Evolutionary conservation across 495 filamentous ascomycete genomes (phyloP), one percentile per base, ranked within the genome.

Genomic region (Thermochaetoides thermophila): DNA sequence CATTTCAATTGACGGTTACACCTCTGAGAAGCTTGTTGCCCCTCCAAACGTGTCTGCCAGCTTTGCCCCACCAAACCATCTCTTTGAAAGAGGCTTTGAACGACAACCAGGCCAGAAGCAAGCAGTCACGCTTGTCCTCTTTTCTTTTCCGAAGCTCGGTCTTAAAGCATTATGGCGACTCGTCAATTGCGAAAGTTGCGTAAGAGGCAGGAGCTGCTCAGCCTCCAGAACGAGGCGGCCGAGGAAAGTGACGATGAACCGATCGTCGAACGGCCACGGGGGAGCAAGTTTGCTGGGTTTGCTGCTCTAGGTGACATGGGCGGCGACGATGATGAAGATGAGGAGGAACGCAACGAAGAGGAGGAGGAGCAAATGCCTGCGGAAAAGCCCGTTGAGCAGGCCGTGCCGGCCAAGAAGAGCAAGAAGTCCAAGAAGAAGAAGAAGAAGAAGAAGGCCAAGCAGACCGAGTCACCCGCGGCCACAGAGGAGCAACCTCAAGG

Each of bases 121-220:
- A 12, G 7, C 26, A 12, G 26, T 9, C 7, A 14, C 27, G 13
- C 14, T 29, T 29, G 27, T n/a, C n/a, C n/a, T n/a, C n/a, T n/a
- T n/a, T n/a, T n/a, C n/a, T n/a, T n/a, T n/a, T n/a, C n/a, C n/a
- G n/a, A n/a, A n/a, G n/a, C n/a, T n/a, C n/a, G n/a, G n/a, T n/a
- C n/a, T n/a, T n/a, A n/a, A n/a, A n/a, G n/a, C n/a, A 36, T 28
- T 29, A 92, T 92, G 84, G 86, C 83, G 23, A 82, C 74, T 18
- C 71, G 84, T 39, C 81, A 84, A 20, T 53, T 89, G 31, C 71
- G 82, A 29, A 84, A 81, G 55, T 60, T 85, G 26, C 80, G 84
- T 42, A 73, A 80, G 63, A 73, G 78, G 57, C 61, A 71, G 46
- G 68, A 74, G 45, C 59, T 71, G n/a, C 48, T 52, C 22, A 44